Evolutionary conservation across 2,329 filamentous ascomycete genomes (phyloP), one percentile per base, ranked within the genome.

Genomic region (Cladosporium phlei): DNA sequence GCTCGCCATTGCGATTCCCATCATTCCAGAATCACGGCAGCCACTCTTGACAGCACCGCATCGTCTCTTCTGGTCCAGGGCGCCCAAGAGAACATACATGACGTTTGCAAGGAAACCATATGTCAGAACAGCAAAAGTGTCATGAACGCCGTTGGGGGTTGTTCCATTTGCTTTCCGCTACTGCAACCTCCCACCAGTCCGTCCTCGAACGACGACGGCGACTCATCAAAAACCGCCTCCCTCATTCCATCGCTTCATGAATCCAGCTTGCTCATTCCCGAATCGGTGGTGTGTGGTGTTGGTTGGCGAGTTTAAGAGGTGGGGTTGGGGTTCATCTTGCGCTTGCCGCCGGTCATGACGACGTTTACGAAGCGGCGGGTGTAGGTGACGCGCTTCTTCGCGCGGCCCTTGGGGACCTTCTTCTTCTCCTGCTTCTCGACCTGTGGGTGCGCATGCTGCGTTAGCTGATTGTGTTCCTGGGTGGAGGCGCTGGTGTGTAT

Each of bases 301-400:
- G 32, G 40, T 33, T 11, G n/a, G n/a, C n/a, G n/a, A n/a, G 51
- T 46, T 57, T 86, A 88, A 63, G 81, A 69, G 69, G 80, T 82
- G 66, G 86, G 85, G 80, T 88, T 88, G 72, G 86, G 85, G 82
- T 90, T 90, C 86, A 90, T 90, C 86, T 96, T 96, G 75, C 91
- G 82, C 90, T 97, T 97, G 78, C 91, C 91, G 74, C 89, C 90
- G 60, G 90, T 94, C 76, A 95, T 81, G 68, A 88, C 93, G 70
- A 97, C 89, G 77, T 97, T 96, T 64, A 97, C 90, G 79, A 97
- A 97, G 68, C 91, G 89, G 72, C 91, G 86, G 65, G 88, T 95
- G 83, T 96, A 96, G 73, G 82, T 83, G 72, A 94, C 83, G 69
- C 91, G 83, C 89, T 97, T 97, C 78, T 93, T 88, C 64, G 91